Evolutionary conservation across 2,329 filamentous ascomycete genomes (phyloP), one percentile per base, ranked within the genome.

Genomic region (Myriosclerotinia curreyana): DNA sequence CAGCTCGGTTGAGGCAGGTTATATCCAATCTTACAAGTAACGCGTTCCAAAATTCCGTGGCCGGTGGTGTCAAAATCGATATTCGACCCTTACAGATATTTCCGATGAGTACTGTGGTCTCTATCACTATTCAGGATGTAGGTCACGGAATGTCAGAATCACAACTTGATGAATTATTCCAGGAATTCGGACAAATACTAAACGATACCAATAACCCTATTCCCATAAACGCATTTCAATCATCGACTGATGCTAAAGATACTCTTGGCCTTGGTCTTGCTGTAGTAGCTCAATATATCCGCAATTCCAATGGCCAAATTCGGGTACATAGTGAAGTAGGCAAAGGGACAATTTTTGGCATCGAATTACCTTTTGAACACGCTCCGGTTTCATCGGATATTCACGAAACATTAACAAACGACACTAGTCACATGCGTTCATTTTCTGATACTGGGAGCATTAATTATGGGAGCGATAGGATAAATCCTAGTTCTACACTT

Each of bases 171-270:
- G 78, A 81, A 5, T 74, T 85, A 1, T 86, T 86, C 66, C 79
- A 80, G 56, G 83, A 86, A 52, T 74, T 86, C 6, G 84, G 87
- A 67, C 82, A 87, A 69, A 82, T 88, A 20, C 79, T 77, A 59
- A 78, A 75, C 0, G 81, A 83, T 58, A 76, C 74, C 0, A 75
- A 78, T 28, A 73, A 75, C 15, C 46, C 65, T 67, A 36, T 54
- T 22, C 2, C 5, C 20, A 61, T 22, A 55, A 56, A 20, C 38
- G 34, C 20, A 15, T 8, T 8, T 48, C 63, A 42, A 60, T 38
- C 5, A 20, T 22, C 34, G 17, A n/a, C 59, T 54, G 62, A 50
- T 22, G 22, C 15, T 25, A 66, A 60, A 46, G 64, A 55, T 11
- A 59, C 65, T 14, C 63, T 71, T n/a, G 69, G 69, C 0, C 52